phyloP scores from a whole-genome alignment of 169 alveolate genomes.

The Eimeria sp. region DNA sequence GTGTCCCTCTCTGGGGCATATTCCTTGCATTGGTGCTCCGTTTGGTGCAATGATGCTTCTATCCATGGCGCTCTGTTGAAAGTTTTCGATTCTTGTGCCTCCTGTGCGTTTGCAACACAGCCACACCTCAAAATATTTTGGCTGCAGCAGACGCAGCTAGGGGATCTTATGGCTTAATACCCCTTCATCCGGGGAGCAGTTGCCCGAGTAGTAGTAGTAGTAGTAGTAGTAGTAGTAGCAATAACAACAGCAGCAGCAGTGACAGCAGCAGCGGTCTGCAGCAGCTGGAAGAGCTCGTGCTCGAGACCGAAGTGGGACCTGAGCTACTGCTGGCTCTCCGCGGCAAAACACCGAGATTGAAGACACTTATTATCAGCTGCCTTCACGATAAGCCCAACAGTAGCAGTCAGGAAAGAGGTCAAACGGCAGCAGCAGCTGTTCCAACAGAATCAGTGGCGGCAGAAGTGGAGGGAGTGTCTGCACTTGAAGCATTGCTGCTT shows the following conservation, averaged over 20 bases:
- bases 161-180: background rate
- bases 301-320: conserved; percentile 39
- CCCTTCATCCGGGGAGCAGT: background rate
- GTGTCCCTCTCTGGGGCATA: no score
- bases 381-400: background rate
- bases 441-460: background rate
- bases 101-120: background rate
- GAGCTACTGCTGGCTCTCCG: conserved; percentile 41
- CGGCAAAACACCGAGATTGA: conserved; percentile 23
- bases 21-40: background rate
- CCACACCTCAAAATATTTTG: background rate
- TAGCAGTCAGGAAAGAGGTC: background rate
- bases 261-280: conserved; percentile 29
- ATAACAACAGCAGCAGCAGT: background rate
- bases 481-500: conserved; percentile 60
- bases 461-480: conserved; percentile 5
- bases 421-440: conserved; percentile 26
- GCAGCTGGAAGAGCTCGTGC: conserved; percentile 34
- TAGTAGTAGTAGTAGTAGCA: no score
- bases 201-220: background rate
- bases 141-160: conserved; percentile 49
- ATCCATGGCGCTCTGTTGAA: background rate
- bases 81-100: background rate
- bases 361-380: conserved; percentile 1
- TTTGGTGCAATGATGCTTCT: background rate